These are phyloP conservation scores for Scheffersomyces parashehatae DNA, from an alignment of 1,139 yeast genomes.

Conservation along the genomic window DNA sequence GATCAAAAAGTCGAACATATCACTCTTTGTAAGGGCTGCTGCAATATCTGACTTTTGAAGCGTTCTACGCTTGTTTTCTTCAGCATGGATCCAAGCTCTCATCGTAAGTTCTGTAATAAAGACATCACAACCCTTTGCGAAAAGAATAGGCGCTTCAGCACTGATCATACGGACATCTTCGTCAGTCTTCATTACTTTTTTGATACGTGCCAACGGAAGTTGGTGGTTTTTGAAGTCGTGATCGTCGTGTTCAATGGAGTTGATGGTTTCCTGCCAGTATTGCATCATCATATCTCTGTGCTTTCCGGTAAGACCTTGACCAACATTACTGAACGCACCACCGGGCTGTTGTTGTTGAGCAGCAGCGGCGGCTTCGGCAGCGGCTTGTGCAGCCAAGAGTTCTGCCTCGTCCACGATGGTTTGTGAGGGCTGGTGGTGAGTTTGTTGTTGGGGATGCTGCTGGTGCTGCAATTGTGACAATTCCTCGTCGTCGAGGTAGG, in stretches of 20 bases:
- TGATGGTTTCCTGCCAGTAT: conserved; percentile 96
- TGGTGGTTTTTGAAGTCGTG: conserved; percentile 95
- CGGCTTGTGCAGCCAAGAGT: conserved; percentile 43
- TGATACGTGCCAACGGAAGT: conserved; percentile 89
- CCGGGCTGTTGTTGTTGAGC: conserved; percentile 49
- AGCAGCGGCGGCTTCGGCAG: conserved; percentile 51
- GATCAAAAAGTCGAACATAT: conserved; percentile 94
- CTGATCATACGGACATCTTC: conserved; percentile 96
- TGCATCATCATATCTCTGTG: conserved; percentile 89
- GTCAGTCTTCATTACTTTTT: conserved; percentile 96
- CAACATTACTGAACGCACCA: conserved; percentile 89
- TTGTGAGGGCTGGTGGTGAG: conserved; percentile 8
- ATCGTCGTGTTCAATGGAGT: conserved; percentile 83
- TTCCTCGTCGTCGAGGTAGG: conserved; percentile 14
- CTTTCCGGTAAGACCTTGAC: conserved; percentile 84
- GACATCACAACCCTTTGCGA: conserved; percentile 97
- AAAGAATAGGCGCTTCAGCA: conserved; percentile 95
- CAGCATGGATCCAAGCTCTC: conserved; percentile 99
- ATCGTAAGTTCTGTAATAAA: conserved; percentile 94
- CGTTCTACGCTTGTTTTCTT: conserved; percentile 91
- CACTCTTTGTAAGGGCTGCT: conserved; percentile 90
- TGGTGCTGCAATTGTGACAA: conserved; percentile 8
- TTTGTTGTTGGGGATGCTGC: conserved; percentile 2
- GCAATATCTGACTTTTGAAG: conserved; percentile 93
- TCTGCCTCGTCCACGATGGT: conserved; percentile 19